Conservation (phyloP, 2,329 filamentous ascomycete genomes). For the Cladophialophora psammophila region DNA sequence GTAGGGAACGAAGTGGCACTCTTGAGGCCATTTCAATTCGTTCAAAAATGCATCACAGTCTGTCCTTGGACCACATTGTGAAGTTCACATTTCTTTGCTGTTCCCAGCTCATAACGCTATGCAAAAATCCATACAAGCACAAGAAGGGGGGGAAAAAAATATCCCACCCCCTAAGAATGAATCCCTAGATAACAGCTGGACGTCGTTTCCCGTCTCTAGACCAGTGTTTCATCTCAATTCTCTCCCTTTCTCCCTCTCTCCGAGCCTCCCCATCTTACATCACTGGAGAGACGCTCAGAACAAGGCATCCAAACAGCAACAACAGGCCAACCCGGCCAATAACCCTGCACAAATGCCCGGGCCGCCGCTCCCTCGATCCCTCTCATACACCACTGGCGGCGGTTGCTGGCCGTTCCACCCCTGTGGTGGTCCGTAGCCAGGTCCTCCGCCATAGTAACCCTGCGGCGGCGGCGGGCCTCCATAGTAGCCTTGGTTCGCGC, state of each 20-base stretch:
- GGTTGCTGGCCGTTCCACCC: conserved; percentile 44
- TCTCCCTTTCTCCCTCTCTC: background rate
- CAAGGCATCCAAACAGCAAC: conserved; percentile 59
- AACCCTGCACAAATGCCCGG: conserved; percentile 56
- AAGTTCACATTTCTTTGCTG: background rate
- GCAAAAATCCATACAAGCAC: background rate
- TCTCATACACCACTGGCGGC: conserved; percentile 49
- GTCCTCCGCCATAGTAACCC: conserved; percentile 9
- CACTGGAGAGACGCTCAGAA: conserved; percentile 43
- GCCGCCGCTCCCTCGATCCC: conserved; percentile 43
- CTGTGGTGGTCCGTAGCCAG: conserved; percentile 30
- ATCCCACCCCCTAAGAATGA: background rate
- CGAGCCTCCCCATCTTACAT: background rate
- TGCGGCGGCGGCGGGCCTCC: conserved; percentile 11
- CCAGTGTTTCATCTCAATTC: no score
- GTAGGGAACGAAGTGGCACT: background rate
- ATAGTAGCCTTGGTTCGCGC: conserved; percentile 20
- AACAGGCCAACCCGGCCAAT: conserved; percentile 56
- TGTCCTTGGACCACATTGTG: background rate
- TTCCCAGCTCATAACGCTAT: background rate
- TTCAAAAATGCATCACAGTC: background rate
- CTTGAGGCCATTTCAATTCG: background rate
- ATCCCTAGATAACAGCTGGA: background rate
- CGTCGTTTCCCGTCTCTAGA: no score
- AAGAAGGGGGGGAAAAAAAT: background rate